Base-by-base conservation (phyloP, 1,284 basidiomycete genomes). In the Paramarasmius palmivorus region DNA sequence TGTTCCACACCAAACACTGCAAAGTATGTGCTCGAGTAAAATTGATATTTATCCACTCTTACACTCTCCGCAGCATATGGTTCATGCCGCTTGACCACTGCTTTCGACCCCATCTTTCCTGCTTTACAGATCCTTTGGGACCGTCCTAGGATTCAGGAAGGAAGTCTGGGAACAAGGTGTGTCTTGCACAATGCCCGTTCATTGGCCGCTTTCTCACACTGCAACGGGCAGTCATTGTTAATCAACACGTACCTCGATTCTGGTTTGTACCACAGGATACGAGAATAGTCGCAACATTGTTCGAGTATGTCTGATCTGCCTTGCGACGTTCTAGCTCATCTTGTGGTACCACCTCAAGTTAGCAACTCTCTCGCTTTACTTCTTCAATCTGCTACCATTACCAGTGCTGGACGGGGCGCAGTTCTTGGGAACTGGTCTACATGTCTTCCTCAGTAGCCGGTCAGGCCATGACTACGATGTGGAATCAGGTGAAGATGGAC, bases 301-400 rank as follows among this genome's bases (percentile, higher is more conserved):
- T 80, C 63, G 66, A 75, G 84, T 86, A 55, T 53, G 80, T 72
- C n/a, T n/a, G n/a, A 36, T n/a, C 34, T n/a, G 25, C 4, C 15
- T 37, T 41, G 34, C 20, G 23, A 45, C 7, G 12, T 38, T 26
- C 14, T n/a, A 29, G 17, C 45, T 37, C 59, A 48, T 14, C 59
- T 34, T 55, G 17, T 19, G 37, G 3, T 20, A 32, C 29, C 19
- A 8, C 59, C 65, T 86, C 52, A 69, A 73, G 35, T 77, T 79
- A 61, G 74, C 86, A 0, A 83, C 81, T 19, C 66, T 90, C 22
- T 90, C 88, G 2, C 73, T 91, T 0, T 91, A 78, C 65, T 68
- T 90, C 56, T 81, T 91, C 68, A 92, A 92, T 65, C 76, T 88
- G 22, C 72, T 91, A 9, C 88, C 89, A 0, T 65, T 91, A 19